Percentiles rank a stretch among this genome's conserved stretches.
phyloP scores from a whole-genome alignment of 2,329 filamentous ascomycete genomes.

The Talaromyces sp. region DNA sequence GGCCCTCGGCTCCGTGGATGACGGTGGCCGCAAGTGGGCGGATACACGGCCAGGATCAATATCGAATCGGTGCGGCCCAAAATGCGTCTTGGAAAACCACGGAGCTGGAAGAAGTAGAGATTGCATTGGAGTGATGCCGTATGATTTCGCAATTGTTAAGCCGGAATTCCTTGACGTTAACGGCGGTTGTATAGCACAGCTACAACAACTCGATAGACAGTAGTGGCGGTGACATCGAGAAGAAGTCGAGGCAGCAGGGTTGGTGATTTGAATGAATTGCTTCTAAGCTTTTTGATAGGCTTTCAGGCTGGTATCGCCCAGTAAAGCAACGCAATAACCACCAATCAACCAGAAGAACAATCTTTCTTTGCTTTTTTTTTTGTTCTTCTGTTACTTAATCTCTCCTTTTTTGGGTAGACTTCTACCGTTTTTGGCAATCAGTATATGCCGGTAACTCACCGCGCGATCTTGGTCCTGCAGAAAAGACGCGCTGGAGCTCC shows the following conservation, averaged over 20 bases:
- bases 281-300: background rate
- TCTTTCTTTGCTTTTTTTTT: slow-evolving; percentile 11
- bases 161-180: background rate
- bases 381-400: background rate
- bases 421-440: slow-evolving; percentile 7
- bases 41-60: slow-evolving; percentile 34
- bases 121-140: slow-evolving; percentile 35
- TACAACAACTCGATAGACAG: slow-evolving; percentile 10
- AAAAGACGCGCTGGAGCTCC: slow-evolving; percentile 2
- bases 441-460: slow-evolving; percentile 4
- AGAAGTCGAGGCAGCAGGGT: background rate
- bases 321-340: background rate
- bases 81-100: slow-evolving; percentile 36
- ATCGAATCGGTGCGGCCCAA: slow-evolving; percentile 35
- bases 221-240: slow-evolving; percentile 10
- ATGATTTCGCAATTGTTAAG: background rate
- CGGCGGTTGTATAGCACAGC: slow-evolving; percentile 16
- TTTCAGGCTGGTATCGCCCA: background rate
- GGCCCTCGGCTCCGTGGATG: slow-evolving; percentile 38
- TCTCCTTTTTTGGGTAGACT: slow-evolving; percentile 2
- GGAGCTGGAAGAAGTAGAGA: slow-evolving; percentile 40
- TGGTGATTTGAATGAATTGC: background rate
- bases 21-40: slow-evolving; percentile 33
- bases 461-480: slow-evolving; percentile 13
- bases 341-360: background rate